Conservation (phyloP, 805 yeast species). For the Cyberlindnera mrakii region DNA sequence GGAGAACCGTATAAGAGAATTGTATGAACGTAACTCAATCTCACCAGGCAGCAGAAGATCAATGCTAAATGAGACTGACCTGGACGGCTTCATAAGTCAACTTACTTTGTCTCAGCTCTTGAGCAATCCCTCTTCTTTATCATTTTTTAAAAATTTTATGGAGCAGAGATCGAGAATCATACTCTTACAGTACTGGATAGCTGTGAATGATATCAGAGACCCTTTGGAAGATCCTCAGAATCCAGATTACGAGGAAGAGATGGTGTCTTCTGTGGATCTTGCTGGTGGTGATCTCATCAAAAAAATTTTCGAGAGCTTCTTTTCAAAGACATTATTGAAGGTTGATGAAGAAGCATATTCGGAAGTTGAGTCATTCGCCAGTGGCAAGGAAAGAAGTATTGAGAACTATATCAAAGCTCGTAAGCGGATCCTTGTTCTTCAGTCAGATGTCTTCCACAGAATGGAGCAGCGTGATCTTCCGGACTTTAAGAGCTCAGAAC, state of each 20-base stretch:
- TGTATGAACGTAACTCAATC: conserved; percentile 11
- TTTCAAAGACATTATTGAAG: conserved; percentile 26
- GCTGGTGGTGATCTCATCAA: conserved; percentile 46
- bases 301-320: conserved; percentile 40
- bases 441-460: conserved; percentile 42
- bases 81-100: conserved; percentile 19
- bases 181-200: conserved; percentile 57
- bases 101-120: conserved; percentile 39
- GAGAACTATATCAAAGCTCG: conserved; percentile 48
- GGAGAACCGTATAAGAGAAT: conserved; percentile 23
- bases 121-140: conserved; percentile 39
- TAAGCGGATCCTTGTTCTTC: conserved; percentile 52
- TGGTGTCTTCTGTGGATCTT: conserved; percentile 29
- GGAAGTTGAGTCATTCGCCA: conserved; percentile 33
- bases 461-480: conserved; percentile 49
- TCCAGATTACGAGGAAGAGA: conserved; percentile 24
- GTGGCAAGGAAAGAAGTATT: conserved; percentile 11
- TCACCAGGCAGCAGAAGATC: conserved; percentile 1
- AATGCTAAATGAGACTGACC: conserved; percentile 9
- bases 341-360: conserved; percentile 24
- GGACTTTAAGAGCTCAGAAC: conserved; percentile 55
- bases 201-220: conserved; percentile 61
- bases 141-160: conserved; percentile 51
- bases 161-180: conserved; percentile 39
- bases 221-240: conserved; percentile 51